Evolutionary conservation across 2,329 filamentous ascomycete species (phyloP).

Genomic region (Sphaerulina vaccinii): DNA sequence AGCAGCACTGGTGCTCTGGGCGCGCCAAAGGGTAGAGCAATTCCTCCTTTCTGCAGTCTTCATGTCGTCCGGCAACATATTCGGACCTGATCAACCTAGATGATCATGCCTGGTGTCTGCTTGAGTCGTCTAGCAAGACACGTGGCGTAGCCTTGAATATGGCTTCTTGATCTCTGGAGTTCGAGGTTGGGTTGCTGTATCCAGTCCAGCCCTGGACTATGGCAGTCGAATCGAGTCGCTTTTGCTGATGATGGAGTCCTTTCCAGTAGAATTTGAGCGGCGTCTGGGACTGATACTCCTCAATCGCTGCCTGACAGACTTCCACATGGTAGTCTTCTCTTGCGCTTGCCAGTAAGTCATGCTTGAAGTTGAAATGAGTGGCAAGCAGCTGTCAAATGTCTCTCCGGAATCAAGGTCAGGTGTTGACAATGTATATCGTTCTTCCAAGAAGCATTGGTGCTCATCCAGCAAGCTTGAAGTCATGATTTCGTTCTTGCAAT

Average conservation of each 20-base stretch:
- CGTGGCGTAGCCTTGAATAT: too few species aligned
- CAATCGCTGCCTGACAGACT: slow-evolving; percentile 14
- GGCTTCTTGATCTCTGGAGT: too few species aligned
- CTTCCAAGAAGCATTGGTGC: slow-evolving; percentile 20
- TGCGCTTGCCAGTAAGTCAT: slow-evolving; percentile 2
- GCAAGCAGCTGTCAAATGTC: slow-evolving; percentile 8
- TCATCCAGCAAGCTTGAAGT: slow-evolving; percentile 14
- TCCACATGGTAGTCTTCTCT: slow-evolving; percentile 14
- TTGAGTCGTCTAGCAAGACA: too few species aligned
- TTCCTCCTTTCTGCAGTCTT: too few species aligned
- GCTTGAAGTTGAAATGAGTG: slow-evolving; percentile 3
- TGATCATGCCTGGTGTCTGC: too few species aligned
- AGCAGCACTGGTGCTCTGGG: too few species aligned
- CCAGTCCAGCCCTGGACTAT: not conserved
- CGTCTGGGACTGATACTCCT: slow-evolving; percentile 10
- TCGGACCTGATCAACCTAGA: too few species aligned
- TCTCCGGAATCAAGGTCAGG: slow-evolving; percentile 7
- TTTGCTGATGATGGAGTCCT: slow-evolving; percentile 4
- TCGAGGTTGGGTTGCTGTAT: too few species aligned
- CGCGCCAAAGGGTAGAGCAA: too few species aligned
- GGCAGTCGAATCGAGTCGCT: slow-evolving; percentile 6
- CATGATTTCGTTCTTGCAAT: slow-evolving; percentile 1
- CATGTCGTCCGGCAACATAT: too few species aligned
- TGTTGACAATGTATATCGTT: slow-evolving; percentile 12
- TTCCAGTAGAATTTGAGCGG: slow-evolving; percentile 4